Percentiles rank a stretch among this genome's conserved stretches.
Conservation (phyloP, 2,329 filamentous ascomycete genomes). For the Fusarium sp. region DNA sequence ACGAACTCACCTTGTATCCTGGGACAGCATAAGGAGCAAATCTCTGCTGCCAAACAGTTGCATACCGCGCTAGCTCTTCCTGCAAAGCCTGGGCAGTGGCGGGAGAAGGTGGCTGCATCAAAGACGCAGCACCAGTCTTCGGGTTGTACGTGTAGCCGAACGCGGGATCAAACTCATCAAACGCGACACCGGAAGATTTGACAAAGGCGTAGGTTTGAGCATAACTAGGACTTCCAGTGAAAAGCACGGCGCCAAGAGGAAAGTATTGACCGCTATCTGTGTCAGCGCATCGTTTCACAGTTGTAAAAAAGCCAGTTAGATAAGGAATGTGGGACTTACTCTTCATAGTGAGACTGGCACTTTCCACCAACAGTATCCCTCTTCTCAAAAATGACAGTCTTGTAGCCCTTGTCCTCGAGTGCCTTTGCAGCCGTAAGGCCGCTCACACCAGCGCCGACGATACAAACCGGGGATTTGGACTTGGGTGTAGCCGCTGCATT, state of each 20-base stretch:
- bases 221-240: background rate
- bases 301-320: too few species aligned
- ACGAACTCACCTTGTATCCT: background rate
- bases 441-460: background rate
- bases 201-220: background rate
- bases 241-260: background rate
- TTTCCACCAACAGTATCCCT: background rate
- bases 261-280: background rate
- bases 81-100: background rate
- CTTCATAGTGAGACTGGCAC: slow-evolving; percentile 1
- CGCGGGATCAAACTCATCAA: background rate
- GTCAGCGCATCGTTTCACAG: too few species aligned
- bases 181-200: background rate
- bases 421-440: background rate
- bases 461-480: background rate
- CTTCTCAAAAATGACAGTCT: background rate
- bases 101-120: background rate
- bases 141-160: background rate
- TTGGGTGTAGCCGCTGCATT: background rate
- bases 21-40: background rate
- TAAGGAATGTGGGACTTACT: too few species aligned
- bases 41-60: background rate
- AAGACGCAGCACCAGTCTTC: background rate
- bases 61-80: background rate
- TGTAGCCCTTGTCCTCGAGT: background rate